phyloP scores from a whole-genome alignment of 2,329 filamentous ascomycete species.

The Botrytis sinoallii region DNA sequence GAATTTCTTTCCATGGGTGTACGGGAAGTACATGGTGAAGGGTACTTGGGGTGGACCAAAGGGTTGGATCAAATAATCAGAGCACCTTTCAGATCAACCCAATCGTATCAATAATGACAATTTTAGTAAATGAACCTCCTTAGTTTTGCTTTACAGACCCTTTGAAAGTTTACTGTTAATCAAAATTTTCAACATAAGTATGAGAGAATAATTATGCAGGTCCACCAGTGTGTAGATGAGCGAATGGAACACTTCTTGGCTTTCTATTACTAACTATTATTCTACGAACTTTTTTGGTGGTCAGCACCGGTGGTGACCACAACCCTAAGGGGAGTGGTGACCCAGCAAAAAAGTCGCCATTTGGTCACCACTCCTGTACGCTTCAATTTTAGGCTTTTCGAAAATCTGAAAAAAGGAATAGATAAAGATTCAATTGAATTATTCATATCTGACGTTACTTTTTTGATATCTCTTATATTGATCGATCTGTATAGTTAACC shows the following conservation, averaged over 20 bases:
- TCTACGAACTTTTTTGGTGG: too few species aligned
- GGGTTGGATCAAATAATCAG: conserved; percentile 43
- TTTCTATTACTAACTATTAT: not conserved
- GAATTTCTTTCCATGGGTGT: conserved; percentile 67
- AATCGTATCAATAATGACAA: not conserved
- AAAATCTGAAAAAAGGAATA: too few species aligned
- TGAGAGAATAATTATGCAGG: not conserved
- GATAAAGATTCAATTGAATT: too few species aligned
- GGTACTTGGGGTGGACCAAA: conserved; percentile 58
- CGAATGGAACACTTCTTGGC: not conserved
- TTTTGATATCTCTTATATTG: too few species aligned
- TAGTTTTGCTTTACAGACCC: not conserved
- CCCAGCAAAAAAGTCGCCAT: too few species aligned
- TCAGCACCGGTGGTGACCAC: too few species aligned
- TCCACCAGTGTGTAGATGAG: not conserved
- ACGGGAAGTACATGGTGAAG: conserved; percentile 57
- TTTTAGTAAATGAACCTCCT: not conserved
- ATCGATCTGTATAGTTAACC: too few species aligned
- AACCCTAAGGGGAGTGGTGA: too few species aligned
- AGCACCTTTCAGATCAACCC: not conserved
- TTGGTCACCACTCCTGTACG: too few species aligned
- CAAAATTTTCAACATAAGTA: not conserved
- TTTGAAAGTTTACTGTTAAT: not conserved
- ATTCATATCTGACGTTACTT: too few species aligned
- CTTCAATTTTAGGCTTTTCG: too few species aligned